A percentile compares a stretch with the other conserved stretches of the same genome.
phyloP scores from a whole-genome alignment of 164 flowering plant species.

The Echeveria elegans region DNA sequence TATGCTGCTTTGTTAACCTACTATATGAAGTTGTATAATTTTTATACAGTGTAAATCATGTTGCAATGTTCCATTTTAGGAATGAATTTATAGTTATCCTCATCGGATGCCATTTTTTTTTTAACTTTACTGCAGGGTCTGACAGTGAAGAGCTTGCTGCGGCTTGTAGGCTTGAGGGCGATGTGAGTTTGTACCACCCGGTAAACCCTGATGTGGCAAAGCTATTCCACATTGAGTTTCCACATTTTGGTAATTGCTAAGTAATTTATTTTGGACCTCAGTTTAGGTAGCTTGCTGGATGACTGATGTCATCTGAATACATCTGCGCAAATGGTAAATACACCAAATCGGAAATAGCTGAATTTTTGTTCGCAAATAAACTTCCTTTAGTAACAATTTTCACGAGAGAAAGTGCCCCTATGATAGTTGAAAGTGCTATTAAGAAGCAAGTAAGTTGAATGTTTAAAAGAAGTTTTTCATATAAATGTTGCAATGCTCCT shows the following conservation, averaged over 20 bases:
- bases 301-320: too few relatives aligned
- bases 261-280: background rate
- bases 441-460: slow-evolving; percentile 69
- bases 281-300: background rate
- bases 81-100: background rate
- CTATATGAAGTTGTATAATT: too few relatives aligned
- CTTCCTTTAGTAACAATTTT: slow-evolving; percentile 76
- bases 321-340: slow-evolving; percentile 62
- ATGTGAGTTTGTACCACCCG: slow-evolving; percentile 87
- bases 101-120: background rate
- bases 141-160: slow-evolving; percentile 80
- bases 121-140: slow-evolving; percentile 48
- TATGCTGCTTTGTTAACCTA: slow-evolving; percentile 14
- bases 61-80: background rate
- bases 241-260: slow-evolving; percentile 42
- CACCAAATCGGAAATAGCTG: slow-evolving; percentile 50
- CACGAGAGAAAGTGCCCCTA: slow-evolving; percentile 74
- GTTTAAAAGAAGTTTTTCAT: too few relatives aligned
- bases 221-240: slow-evolving; percentile 22
- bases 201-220: slow-evolving; percentile 61
- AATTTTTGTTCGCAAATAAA: slow-evolving; percentile 74
- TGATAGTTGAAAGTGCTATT: slow-evolving; percentile 66
- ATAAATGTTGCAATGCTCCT: too few relatives aligned
- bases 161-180: slow-evolving; percentile 82
- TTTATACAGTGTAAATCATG: too few relatives aligned